These are phyloP conservation scores for Chalciporus pseudorubinellus DNA, from an alignment of 768 basidiomycete genomes.

Conservation along the genomic window DNA sequence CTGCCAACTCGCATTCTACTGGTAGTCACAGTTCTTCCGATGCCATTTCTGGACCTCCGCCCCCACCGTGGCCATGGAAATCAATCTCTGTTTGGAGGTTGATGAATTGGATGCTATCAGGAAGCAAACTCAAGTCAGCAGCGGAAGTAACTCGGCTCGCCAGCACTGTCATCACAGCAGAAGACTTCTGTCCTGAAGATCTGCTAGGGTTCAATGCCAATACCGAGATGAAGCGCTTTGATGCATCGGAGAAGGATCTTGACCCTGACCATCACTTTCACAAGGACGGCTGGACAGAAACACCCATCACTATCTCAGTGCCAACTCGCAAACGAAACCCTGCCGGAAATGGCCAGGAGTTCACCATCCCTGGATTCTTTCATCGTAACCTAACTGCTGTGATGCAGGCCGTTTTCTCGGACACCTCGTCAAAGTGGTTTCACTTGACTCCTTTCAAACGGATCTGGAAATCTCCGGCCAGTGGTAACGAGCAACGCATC, in stretches of 20 bases:
- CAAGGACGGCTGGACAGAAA: background rate
- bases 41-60: too few relatives aligned
- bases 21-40: too few relatives aligned
- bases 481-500: slow-evolving; percentile 2
- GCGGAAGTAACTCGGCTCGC: slow-evolving; percentile 4
- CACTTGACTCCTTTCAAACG: slow-evolving; percentile 24
- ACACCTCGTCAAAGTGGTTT: slow-evolving; percentile 7
- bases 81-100: too few relatives aligned
- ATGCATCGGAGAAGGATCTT: slow-evolving; percentile 1
- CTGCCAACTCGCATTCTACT: too few relatives aligned
- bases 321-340: background rate
- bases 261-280: too few relatives aligned
- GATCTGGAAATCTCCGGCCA: slow-evolving; percentile 7
- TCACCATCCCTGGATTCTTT: slow-evolving; percentile 6
- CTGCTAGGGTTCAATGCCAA: slow-evolving; percentile 17
- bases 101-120: too few relatives aligned
- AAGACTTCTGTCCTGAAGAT: slow-evolving; percentile 9
- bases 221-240: slow-evolving; percentile 3
- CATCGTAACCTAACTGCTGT: slow-evolving; percentile 8
- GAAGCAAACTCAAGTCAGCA: too few relatives aligned
- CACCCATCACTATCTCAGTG: background rate
- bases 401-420: slow-evolving; percentile 4
- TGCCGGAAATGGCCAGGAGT: too few relatives aligned
- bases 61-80: too few relatives aligned
- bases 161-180: slow-evolving; percentile 1